Evolutionary conservation across 1,284 basidiomycete species (phyloP).

Genomic region (Microbotryum scabiosae): DNA sequence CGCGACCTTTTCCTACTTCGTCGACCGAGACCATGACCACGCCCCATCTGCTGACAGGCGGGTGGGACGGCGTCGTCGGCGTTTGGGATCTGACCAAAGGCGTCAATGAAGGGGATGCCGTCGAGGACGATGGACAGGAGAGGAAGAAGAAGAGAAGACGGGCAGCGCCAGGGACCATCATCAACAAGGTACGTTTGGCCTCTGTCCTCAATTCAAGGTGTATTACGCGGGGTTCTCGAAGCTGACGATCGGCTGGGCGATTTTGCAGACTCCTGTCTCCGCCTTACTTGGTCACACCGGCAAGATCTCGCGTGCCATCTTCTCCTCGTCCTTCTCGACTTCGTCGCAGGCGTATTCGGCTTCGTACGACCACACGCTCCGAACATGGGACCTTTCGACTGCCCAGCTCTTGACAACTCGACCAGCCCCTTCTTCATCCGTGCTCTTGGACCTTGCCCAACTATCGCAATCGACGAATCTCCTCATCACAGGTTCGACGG

Average conservation of each 20-base stretch:
- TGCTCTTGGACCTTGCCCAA: slow-evolving; percentile 44
- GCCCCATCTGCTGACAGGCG: slow-evolving; percentile 58
- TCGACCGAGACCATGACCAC: background rate
- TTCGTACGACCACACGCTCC: slow-evolving; percentile 46
- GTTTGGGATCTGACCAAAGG: slow-evolving; percentile 50
- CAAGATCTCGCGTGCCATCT: slow-evolving; percentile 58
- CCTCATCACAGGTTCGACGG: slow-evolving; percentile 46
- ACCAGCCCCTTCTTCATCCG: slow-evolving; percentile 5
- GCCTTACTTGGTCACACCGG: slow-evolving; percentile 67
- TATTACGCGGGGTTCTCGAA: too few species aligned
- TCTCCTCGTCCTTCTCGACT: slow-evolving; percentile 37
- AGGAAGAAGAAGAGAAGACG: slow-evolving; percentile 45
- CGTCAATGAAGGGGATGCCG: slow-evolving; percentile 56
- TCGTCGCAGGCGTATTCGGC: slow-evolving; percentile 34
- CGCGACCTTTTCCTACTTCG: slow-evolving; percentile 28
- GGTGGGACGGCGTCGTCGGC: slow-evolving; percentile 72
- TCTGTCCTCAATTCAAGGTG: too few species aligned
- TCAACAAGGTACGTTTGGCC: slow-evolving; percentile 38
- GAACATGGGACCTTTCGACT: slow-evolving; percentile 45
- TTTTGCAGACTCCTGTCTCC: slow-evolving; percentile 53
- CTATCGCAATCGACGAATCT: slow-evolving; percentile 38
- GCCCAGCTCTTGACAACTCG: slow-evolving; percentile 25
- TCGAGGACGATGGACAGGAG: slow-evolving; percentile 43
- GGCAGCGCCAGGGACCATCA: slow-evolving; percentile 37
- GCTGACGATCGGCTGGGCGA: slow-evolving; percentile 35